Evolutionary conservation across 306 rosid species (phyloP).

Genomic region (Lotus japonicus): DNA sequence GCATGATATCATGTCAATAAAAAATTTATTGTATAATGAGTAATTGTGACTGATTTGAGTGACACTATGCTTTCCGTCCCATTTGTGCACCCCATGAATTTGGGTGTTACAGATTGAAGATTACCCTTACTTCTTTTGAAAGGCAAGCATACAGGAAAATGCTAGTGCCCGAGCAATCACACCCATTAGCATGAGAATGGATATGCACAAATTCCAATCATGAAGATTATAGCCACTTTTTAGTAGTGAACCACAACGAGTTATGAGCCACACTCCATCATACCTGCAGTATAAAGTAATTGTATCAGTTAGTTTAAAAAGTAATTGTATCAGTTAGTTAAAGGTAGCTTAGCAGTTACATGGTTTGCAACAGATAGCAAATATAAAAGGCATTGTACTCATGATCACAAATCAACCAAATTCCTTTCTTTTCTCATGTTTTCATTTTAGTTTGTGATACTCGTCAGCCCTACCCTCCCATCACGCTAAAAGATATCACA

Average conservation of each 20-base stretch:
- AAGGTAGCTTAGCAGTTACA: no score
- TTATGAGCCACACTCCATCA: constrained; percentile 72
- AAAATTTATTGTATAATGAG: no score
- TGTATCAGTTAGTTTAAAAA: no score
- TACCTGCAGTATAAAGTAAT: constrained; percentile 34
- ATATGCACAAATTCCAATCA: constrained; percentile 56
- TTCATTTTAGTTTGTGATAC: no score
- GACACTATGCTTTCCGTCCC: background rate
- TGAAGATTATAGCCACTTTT: constrained; percentile 49
- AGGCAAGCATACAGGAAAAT: constrained; percentile 42
- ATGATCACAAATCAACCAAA: no score
- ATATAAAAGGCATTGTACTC: no score
- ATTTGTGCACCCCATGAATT: background rate
- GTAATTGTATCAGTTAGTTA: no score
- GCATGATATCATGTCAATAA: background rate
- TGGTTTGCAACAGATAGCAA: no score
- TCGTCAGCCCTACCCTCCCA: no score
- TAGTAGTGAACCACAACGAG: constrained; percentile 54
- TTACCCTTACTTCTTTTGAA: constrained; percentile 46
- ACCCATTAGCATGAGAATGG: constrained; percentile 45
- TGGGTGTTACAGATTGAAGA: background rate
- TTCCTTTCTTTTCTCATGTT: no score
- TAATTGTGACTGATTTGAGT: no score
- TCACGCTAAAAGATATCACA: no score
- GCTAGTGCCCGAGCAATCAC: constrained; percentile 40